phyloP scores from a whole-genome alignment of 345 rosid species.

The Eucalyptus leucophloia region DNA sequence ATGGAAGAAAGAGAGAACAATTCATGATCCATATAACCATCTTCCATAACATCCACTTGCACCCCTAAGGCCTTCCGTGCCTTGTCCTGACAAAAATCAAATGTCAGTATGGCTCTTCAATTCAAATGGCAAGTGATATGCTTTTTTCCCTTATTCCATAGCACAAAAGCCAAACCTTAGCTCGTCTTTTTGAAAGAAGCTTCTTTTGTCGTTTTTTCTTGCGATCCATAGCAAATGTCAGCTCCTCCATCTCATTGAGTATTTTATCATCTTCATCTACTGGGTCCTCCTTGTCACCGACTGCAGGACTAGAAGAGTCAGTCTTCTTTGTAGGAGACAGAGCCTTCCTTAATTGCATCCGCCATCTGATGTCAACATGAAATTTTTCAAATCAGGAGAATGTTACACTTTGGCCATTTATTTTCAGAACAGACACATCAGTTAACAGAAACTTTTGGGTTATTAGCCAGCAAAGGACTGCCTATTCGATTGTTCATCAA shows the following conservation, averaged over 20 bases:
- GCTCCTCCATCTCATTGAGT: conserved; percentile 92
- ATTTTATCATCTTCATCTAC: conserved; percentile 75
- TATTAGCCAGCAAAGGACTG: neutral
- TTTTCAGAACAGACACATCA: neutral
- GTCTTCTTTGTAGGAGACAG: conserved; percentile 57
- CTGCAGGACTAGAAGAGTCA: conserved; percentile 13
- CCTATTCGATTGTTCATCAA: neutral
- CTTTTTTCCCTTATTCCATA: neutral
- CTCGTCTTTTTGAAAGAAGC: conserved; percentile 58
- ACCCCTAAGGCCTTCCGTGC: conserved; percentile 65
- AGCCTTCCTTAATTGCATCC: conserved; percentile 73
- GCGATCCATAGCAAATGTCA: conserved; percentile 56
- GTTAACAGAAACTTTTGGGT: neutral
- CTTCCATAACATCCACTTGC: conserved; percentile 77
- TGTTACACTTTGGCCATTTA: neutral
- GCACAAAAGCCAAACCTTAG: conserved; percentile 41
- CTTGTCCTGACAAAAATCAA: conserved; percentile 45
- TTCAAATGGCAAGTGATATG: neutral
- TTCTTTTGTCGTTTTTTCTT: conserved; percentile 79
- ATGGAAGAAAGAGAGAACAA: conserved; percentile 85
- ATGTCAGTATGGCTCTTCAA: neutral
- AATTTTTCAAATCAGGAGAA: neutral
- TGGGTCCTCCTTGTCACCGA: conserved; percentile 23
- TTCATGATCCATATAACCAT: conserved; percentile 66
- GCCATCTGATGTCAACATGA: conserved; percentile 44